Evolutionary conservation across 1,284 basidiomycete species (phyloP).

Genomic region (Grifola frondosa): DNA sequence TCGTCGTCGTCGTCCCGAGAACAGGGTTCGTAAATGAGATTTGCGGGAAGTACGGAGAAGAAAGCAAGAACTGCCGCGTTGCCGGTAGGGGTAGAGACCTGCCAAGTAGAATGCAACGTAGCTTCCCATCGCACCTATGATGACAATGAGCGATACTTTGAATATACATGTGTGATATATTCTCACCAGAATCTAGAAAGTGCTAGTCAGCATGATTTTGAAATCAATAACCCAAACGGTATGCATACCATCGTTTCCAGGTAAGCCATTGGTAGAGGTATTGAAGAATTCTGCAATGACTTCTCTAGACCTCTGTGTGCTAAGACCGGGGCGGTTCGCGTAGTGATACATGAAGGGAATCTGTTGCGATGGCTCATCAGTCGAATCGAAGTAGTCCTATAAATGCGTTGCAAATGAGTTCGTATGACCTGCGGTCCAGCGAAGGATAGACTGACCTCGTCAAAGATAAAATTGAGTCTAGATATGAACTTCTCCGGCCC

Average conservation of each 20-base stretch:
- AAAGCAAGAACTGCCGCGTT: conserved; percentile 57
- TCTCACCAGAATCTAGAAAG: conserved; percentile 38
- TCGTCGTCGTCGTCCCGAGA: conserved; percentile 56
- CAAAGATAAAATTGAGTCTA: conserved; percentile 57
- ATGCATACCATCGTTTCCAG: conserved; percentile 57
- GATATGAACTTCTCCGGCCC: conserved; percentile 52
- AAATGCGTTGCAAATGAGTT: neutral
- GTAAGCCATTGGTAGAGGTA: conserved; percentile 51
- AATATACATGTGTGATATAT: too few relatives aligned
- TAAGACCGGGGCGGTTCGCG: conserved; percentile 54
- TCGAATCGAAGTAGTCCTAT: conserved; percentile 52
- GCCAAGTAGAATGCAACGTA: conserved; percentile 61
- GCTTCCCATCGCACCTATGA: conserved; percentile 64
- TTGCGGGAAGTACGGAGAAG: conserved; percentile 60
- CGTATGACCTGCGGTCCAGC: neutral
- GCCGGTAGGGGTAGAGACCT: conserved; percentile 64
- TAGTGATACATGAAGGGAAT: conserved; percentile 70
- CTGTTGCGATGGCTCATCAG: conserved; percentile 62
- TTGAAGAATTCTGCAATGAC: conserved; percentile 56
- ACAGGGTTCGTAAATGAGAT: conserved; percentile 60
- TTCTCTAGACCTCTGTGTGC: conserved; percentile 54
- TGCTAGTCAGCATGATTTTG: neutral
- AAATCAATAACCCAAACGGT: neutral
- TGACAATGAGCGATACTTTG: neutral
- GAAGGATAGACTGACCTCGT: conserved; percentile 34